Evolutionary conservation across 331 rosid species (phyloP).

Genomic region (Telfairia occidentalis): DNA sequence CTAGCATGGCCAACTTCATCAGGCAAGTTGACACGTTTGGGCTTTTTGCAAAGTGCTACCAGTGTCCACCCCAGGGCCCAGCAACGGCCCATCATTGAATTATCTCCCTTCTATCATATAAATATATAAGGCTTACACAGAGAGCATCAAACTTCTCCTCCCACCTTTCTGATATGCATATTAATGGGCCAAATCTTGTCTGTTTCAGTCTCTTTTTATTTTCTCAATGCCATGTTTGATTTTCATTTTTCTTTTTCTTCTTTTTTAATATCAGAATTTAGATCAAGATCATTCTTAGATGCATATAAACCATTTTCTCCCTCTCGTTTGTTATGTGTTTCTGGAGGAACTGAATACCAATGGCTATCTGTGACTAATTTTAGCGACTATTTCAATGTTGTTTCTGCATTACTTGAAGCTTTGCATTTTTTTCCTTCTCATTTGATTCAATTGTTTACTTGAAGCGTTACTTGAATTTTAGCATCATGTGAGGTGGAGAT

Average conservation of each 20-base stretch:
- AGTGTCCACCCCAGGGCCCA: conserved; percentile 6
- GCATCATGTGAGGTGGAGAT: no score
- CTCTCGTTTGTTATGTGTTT: background rate
- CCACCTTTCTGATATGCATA: background rate
- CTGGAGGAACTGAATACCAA: background rate
- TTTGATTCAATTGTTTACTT: background rate
- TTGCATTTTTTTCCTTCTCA: background rate
- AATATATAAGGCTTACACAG: background rate
- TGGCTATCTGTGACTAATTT: background rate
- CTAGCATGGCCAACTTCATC: conserved; percentile 18
- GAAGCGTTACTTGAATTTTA: no score
- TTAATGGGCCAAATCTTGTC: conserved; percentile 7
- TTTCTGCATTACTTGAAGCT: background rate
- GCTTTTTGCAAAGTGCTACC: conserved; percentile 18
- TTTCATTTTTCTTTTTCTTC: background rate
- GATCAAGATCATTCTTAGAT: background rate
- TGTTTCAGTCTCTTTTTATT: background rate
- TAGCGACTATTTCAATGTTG: background rate
- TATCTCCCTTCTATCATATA: background rate
- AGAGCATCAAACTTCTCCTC: background rate
- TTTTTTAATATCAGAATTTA: background rate
- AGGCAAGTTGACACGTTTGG: conserved; percentile 16
- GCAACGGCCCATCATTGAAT: conserved; percentile 1
- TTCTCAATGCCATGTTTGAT: background rate
- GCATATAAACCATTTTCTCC: background rate